Percentiles rank a stretch among this genome's conserved stretches.
Evolutionary conservation across 768 basidiomycete species (phyloP).

Genomic region (Lepiota brunneoincarnata): DNA sequence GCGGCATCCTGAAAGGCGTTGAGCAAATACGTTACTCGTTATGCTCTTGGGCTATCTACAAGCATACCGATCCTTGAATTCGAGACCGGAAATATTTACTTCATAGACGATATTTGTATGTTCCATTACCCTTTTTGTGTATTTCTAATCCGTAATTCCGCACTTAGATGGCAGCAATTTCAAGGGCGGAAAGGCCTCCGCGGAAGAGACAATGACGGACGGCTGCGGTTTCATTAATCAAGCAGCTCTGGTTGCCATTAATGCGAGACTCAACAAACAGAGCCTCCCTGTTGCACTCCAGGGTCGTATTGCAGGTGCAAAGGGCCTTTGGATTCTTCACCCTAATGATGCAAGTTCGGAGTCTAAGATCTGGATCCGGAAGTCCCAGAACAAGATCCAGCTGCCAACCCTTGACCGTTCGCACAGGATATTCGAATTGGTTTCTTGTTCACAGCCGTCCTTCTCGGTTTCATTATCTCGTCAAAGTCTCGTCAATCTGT

Average conservation of each 20-base stretch:
- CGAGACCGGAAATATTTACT: slow-evolving; percentile 41
- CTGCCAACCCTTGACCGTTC: slow-evolving; percentile 32
- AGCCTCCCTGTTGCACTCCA: slow-evolving; percentile 55
- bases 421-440: slow-evolving; percentile 63
- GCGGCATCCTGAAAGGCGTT: slow-evolving; percentile 44
- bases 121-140: background rate
- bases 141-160: background rate
- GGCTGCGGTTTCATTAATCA: slow-evolving; percentile 72
- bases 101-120: slow-evolving; percentile 53
- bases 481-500: slow-evolving; percentile 62
- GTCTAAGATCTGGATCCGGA: slow-evolving; percentile 59
- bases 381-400: slow-evolving; percentile 59
- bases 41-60: slow-evolving; percentile 63
- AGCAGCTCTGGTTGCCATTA: slow-evolving; percentile 43
- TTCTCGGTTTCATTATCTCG: slow-evolving; percentile 41
- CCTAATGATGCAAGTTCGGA: slow-evolving; percentile 37
- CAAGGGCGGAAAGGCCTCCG: slow-evolving; percentile 31
- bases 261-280: slow-evolving; percentile 28
- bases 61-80: slow-evolving; percentile 61
- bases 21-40: slow-evolving; percentile 65
- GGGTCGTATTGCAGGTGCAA: slow-evolving; percentile 55
- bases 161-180: slow-evolving; percentile 35
- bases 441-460: slow-evolving; percentile 45
- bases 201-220: slow-evolving; percentile 68
- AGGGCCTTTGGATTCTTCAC: slow-evolving; percentile 60